phyloP scores from a whole-genome alignment of 2,329 filamentous ascomycete species.

The Pyrenophora seminiperda region DNA sequence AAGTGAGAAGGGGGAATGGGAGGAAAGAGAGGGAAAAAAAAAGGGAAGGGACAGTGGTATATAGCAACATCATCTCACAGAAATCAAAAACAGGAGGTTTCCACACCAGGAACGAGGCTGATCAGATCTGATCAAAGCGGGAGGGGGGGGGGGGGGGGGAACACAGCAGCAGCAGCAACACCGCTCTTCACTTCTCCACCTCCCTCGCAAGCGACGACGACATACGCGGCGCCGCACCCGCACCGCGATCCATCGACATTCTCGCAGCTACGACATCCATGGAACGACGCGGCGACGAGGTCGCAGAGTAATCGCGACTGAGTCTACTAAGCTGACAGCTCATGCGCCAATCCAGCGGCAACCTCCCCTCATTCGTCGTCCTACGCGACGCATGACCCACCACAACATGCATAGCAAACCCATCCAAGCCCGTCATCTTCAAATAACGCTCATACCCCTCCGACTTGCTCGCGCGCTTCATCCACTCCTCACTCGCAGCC shows the following conservation, averaged over 20 bases:
- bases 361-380: constrained; percentile 15
- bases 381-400: constrained; percentile 19
- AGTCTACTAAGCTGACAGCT: constrained; percentile 18
- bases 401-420: constrained; percentile 19
- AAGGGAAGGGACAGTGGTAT: no score
- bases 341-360: constrained; percentile 21
- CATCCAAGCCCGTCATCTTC: constrained; percentile 10
- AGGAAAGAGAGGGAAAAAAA: no score
- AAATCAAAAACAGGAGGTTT: no score
- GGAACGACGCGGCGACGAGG: constrained; percentile 11
- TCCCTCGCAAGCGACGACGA: neutral
- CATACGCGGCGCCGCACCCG: constrained; percentile 1
- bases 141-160: no score
- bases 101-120: no score
- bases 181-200: no score
- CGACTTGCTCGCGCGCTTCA: constrained; percentile 20
- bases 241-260: constrained; percentile 14
- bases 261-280: constrained; percentile 14
- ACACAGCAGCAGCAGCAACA: no score
- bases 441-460: constrained; percentile 17
- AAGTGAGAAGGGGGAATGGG: no score
- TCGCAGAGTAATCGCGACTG: no score
- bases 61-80: no score
- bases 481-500: constrained; percentile 15
- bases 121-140: no score